Evolutionary conservation across 257 asterid species (phyloP).

Genomic region (Leonotis leonurus): DNA sequence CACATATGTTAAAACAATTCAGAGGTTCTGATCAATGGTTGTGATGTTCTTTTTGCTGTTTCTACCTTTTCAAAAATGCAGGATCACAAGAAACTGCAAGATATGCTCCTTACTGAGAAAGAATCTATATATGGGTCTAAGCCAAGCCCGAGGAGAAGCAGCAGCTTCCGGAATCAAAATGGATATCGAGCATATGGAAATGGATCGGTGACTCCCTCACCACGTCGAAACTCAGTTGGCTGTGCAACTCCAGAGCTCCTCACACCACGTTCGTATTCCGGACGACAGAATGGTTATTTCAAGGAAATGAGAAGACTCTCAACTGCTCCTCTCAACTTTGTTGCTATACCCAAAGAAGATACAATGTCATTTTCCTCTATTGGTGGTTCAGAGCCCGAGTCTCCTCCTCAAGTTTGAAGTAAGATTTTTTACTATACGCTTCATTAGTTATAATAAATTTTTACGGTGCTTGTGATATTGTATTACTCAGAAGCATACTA

Average conservation of each 20-base stretch:
- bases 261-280: constrained; percentile 82
- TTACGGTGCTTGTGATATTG: too few relatives aligned
- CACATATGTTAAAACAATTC: too few relatives aligned
- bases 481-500: background rate
- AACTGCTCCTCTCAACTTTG: constrained; percentile 73
- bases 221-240: constrained; percentile 75
- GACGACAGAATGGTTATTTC: constrained; percentile 58
- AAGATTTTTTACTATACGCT: constrained; percentile 17
- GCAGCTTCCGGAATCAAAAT: constrained; percentile 53
- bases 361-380: constrained; percentile 81
- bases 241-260: constrained; percentile 55
- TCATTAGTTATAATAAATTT: too few relatives aligned
- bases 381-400: constrained; percentile 85
- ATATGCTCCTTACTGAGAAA: constrained; percentile 77
- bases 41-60: constrained; percentile 10
- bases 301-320: constrained; percentile 84
- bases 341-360: constrained; percentile 72
- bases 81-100: constrained; percentile 91
- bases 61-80: constrained; percentile 16
- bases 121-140: constrained; percentile 81
- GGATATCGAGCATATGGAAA: constrained; percentile 52
- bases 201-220: constrained; percentile 81
- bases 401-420: constrained; percentile 66
- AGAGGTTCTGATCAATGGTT: background rate
- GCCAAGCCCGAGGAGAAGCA: constrained; percentile 85